phyloP scores from a whole-genome alignment of 1,139 yeast species.

The Schwanniomyces etchellsii region DNA sequence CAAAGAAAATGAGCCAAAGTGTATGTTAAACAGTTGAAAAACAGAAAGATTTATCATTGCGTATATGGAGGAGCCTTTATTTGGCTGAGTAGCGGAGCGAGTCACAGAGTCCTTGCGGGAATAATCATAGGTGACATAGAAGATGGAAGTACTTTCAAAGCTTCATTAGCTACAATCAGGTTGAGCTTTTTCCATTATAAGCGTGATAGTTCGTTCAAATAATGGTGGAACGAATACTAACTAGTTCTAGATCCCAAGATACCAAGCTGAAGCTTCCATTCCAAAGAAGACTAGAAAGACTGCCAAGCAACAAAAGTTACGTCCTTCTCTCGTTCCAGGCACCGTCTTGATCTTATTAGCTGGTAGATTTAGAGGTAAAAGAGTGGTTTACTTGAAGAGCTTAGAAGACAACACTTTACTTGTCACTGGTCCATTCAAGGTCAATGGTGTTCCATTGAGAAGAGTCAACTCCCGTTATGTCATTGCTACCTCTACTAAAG shows the following conservation, averaged over 20 bases:
- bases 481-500: constrained; percentile 96
- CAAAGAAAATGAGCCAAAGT: constrained; percentile 30
- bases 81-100: too few relatives aligned
- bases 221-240: constrained; percentile 33
- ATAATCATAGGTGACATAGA: too few relatives aligned
- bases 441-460: constrained; percentile 99
- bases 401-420: constrained; percentile 98
- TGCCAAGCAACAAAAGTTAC: constrained; percentile 91
- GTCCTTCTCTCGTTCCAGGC: constrained; percentile 97
- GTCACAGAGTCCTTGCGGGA: too few relatives aligned
- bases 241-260: constrained; percentile 74
- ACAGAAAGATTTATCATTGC: not conserved
- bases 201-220: too few relatives aligned
- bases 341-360: constrained; percentile 97
- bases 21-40: constrained; percentile 19
- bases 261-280: constrained; percentile 90
- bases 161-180: too few relatives aligned
- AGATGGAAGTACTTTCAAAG: too few relatives aligned
- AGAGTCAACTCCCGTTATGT: constrained; percentile 99
- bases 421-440: constrained; percentile 99
- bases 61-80: constrained; percentile 1
- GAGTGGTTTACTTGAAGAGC: constrained; percentile 97
- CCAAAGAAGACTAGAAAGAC: constrained; percentile 87
- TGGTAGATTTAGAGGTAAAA: constrained; percentile 99
- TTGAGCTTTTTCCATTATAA: too few relatives aligned